These are phyloP conservation scores for Lactarius deliciosus DNA, from an alignment of 768 basidiomycete species.

Conservation along the genomic window DNA sequence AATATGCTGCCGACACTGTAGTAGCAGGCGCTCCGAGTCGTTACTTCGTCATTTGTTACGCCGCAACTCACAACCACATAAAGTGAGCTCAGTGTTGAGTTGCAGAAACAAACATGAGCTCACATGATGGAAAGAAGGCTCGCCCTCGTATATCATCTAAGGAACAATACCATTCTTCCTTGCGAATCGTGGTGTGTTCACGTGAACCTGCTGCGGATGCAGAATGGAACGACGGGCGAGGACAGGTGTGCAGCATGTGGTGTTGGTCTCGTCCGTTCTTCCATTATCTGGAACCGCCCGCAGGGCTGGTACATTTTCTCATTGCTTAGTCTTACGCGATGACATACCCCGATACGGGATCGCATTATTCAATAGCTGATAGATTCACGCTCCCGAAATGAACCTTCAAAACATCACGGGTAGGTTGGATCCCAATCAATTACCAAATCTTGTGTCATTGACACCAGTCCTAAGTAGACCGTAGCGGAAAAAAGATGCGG, in stretches of 20 bases:
- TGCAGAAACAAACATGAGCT: not conserved
- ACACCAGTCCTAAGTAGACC: not conserved
- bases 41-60: not conserved
- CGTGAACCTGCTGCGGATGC: not conserved
- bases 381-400: slow-evolving; percentile 5
- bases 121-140: not conserved
- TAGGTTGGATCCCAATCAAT: slow-evolving; percentile 47
- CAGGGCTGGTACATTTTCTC: not conserved
- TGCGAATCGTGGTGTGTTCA: not conserved
- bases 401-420: slow-evolving; percentile 23
- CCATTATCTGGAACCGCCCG: not conserved
- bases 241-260: not conserved
- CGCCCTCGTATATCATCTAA: not conserved
- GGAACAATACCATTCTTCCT: not conserved
- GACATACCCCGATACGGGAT: not conserved
- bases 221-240: not conserved
- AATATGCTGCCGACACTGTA: not conserved
- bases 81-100: not conserved
- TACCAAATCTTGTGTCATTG: slow-evolving; percentile 36
- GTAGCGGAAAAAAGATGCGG: not conserved
- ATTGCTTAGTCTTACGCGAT: slow-evolving; percentile 3
- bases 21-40: not conserved
- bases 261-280: not conserved
- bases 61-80: not conserved
- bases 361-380: not conserved